Conservation (phyloP, 1,284 basidiomycete species). For the Bjerkandera adusta region DNA sequence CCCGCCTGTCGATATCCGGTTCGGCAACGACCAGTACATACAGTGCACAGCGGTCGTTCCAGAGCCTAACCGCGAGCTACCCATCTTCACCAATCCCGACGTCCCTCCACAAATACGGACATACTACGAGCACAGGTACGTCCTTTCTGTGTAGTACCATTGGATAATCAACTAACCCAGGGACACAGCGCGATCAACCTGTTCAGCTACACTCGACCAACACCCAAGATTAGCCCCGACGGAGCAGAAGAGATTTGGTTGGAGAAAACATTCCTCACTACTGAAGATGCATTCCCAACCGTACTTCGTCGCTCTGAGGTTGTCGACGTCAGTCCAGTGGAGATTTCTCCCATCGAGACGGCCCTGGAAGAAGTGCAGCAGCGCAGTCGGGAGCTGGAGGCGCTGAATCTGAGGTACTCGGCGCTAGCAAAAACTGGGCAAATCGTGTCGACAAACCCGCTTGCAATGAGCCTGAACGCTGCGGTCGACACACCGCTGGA, state of each 20-base stretch:
- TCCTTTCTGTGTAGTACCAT: constrained; percentile 17
- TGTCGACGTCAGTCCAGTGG: constrained; percentile 68
- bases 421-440: constrained; percentile 76
- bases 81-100: constrained; percentile 85
- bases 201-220: constrained; percentile 78
- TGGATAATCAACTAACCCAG: constrained; percentile 7
- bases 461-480: constrained; percentile 87
- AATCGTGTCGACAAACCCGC: constrained; percentile 73
- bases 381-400: constrained; percentile 75
- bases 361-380: constrained; percentile 80
- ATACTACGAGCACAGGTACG: constrained; percentile 86
- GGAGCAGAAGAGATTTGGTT: constrained; percentile 80
- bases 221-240: constrained; percentile 58
- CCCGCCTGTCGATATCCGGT: constrained; percentile 79
- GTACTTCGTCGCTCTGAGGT: constrained; percentile 91
- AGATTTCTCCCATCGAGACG: constrained; percentile 86
- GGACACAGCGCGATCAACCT: constrained; percentile 67
- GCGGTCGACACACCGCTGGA: constrained; percentile 83
- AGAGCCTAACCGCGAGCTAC: constrained; percentile 76
- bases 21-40: constrained; percentile 82
- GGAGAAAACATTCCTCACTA: constrained; percentile 85
- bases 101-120: constrained; percentile 78
- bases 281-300: constrained; percentile 90
- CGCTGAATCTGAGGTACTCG: constrained; percentile 70
- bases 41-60: constrained; percentile 87